Evolutionary conservation across 805 yeast species (phyloP).

Genomic region (Zygosaccharomyces rouxii): DNA sequence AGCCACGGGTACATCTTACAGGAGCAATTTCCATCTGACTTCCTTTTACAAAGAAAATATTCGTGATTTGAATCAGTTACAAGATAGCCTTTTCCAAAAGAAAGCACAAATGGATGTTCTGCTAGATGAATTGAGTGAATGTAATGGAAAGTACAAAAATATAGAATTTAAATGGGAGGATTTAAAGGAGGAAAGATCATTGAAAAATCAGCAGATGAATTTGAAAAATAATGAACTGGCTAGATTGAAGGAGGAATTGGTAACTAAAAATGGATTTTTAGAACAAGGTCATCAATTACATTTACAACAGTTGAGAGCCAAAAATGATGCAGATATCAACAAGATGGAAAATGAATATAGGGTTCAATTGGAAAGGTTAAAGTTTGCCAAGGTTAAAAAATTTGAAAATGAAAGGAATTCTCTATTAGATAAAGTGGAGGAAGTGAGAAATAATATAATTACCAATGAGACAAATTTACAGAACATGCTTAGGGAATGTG

Average conservation of each 20-base stretch:
- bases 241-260: conserved; percentile 29
- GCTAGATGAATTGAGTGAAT: conserved; percentile 23
- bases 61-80: conserved; percentile 28
- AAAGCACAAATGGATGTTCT: conserved; percentile 25
- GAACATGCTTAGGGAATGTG: conserved; percentile 19
- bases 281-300: conserved; percentile 35
- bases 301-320: conserved; percentile 32
- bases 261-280: conserved; percentile 23
- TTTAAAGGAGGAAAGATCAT: conserved; percentile 26
- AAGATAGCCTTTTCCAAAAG: conserved; percentile 25
- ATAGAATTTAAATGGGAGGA: conserved; percentile 28
- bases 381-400: conserved; percentile 34
- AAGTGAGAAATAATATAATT: conserved; percentile 25
- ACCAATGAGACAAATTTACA: conserved; percentile 21
- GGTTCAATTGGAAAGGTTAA: conserved; percentile 38
- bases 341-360: conserved; percentile 35
- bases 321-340: conserved; percentile 38
- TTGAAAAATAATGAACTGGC: conserved; percentile 33
- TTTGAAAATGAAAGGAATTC: conserved; percentile 32
- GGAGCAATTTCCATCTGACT: conserved; percentile 21
- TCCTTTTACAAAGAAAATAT: conserved; percentile 33
- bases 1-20: background rate
- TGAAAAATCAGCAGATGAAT: conserved; percentile 27
- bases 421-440: conserved; percentile 31
- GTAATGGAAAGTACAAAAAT: conserved; percentile 20